A percentile compares a stretch with the other conserved stretches of the same genome.
Evolutionary conservation across 345 rosid genomes (phyloP).

Genomic region (rapeseed (Brassica napus)): DNA sequence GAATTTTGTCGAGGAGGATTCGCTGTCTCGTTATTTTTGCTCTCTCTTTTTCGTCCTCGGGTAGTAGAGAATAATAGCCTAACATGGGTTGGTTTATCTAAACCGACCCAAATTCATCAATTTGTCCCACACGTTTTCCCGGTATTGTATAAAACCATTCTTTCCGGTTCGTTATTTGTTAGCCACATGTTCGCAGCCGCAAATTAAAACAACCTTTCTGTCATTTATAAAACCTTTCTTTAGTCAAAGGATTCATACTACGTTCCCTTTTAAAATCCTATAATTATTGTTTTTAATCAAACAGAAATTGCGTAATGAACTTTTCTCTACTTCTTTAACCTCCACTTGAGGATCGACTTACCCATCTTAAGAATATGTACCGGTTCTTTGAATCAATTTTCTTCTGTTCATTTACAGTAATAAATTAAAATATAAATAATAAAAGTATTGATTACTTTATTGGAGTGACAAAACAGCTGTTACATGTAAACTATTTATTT

Average conservation of each 20-base stretch:
- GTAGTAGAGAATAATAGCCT: constrained; percentile 9
- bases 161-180: constrained; percentile 23
- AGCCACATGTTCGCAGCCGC: constrained; percentile 13
- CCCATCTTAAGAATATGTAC: constrained; percentile 20
- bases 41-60: constrained; percentile 15
- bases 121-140: not conserved
- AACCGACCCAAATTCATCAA: constrained; percentile 22
- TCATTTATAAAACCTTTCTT: not conserved
- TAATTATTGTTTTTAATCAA: not conserved
- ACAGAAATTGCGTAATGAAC: not conserved
- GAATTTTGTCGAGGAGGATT: constrained; percentile 28
- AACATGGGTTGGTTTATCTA: constrained; percentile 20
- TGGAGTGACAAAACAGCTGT: constrained; percentile 39
- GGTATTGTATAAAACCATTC: not conserved
- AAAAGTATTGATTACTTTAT: not conserved
- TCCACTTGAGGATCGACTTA: constrained; percentile 16
- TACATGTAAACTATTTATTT: not conserved
- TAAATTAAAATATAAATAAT: not conserved
- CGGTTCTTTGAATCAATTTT: constrained; percentile 16
- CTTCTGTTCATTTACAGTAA: not conserved
- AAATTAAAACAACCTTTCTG: not conserved
- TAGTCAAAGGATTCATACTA: not conserved
- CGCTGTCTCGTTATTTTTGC: constrained; percentile 18
- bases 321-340: not conserved
- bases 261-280: no score